Evolutionary conservation across 306 rosid species (phyloP), one percentile per base, ranked within the genome.

Genomic region (Sicyos edulis): DNA sequence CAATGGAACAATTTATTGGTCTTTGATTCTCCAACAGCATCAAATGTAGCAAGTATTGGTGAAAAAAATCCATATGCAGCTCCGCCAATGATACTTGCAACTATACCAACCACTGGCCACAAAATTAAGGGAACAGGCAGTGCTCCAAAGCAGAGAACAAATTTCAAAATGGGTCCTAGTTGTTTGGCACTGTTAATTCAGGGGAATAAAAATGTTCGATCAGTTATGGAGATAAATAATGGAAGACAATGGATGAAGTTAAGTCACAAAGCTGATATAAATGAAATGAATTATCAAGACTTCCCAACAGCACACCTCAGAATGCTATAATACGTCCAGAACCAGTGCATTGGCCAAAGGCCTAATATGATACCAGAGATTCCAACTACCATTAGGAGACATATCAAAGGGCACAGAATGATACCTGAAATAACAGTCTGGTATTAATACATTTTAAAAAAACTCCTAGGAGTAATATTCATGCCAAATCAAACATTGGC

Each of bases 11-110:
- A 54, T 52, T 78, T 70, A 69, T 82, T 50, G 7, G 88, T 83
- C 88, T 78, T 93, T 81, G 91, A 96, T 82, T 82, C 99, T 79
- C 89, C 92, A 66, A 91, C 88, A 57, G 95, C 97, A 71, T 87
- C 78, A 83, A 93, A 89, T 59, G 99, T 93, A 68, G 87, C 88
- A 76, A 86, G 76, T 70, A 89, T 79, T 7, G 99, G 97, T 24
- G 91, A 82, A 80, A 89, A 55, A 60, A 80, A 83, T 67, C 99
- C 99, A 74, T 70, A 91, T 20, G 86, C 92, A 13, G 87, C 92
- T 65, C 99, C 99, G 5, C 97, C 95, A 3, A 91, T 65, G 44
- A 91, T 42, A 64, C 99, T 91, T 80, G 91, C 96, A 78, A 86
- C 47, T 56, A 93, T 91, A 54, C 96, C 95, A 55, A 89, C 64